These are phyloP conservation scores for Populus hybrid DNA, from an alignment of 441 rosid species.

Conservation along the genomic window DNA sequence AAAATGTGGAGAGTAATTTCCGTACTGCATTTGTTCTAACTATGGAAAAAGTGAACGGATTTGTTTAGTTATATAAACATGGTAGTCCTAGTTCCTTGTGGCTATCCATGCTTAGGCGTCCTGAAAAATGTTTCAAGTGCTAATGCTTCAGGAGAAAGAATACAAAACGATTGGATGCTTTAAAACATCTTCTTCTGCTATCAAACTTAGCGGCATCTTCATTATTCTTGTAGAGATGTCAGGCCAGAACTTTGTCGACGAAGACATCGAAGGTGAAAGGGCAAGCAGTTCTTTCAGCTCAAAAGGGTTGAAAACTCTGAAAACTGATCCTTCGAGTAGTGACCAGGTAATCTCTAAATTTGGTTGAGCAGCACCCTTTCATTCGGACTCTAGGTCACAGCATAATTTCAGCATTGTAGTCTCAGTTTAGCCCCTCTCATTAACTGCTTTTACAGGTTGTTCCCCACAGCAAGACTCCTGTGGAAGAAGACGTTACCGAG, in stretches of 20 bases:
- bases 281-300: conserved; percentile 25
- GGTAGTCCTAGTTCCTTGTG: not conserved
- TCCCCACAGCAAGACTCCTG: conserved; percentile 18
- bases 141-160: not conserved
- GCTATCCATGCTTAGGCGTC: not conserved
- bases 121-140: not conserved
- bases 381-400: not conserved
- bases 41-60: not conserved
- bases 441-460: conserved; percentile 28
- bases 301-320: conserved; percentile 30
- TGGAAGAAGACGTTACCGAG: conserved; percentile 8
- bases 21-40: not conserved
- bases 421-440: not conserved
- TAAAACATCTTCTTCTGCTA: not conserved
- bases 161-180: not conserved
- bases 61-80: not conserved
- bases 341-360: conserved; percentile 37
- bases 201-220: not conserved
- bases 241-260: conserved; percentile 74
- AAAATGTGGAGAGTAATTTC: not conserved
- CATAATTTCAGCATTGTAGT: not conserved
- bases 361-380: not conserved
- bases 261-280: conserved; percentile 23
- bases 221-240: conserved; percentile 49
- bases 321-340: conserved; percentile 15